Conservation (phyloP, 2,329 filamentous ascomycete genomes). For the Stagonosporopsis vannaccii region DNA sequence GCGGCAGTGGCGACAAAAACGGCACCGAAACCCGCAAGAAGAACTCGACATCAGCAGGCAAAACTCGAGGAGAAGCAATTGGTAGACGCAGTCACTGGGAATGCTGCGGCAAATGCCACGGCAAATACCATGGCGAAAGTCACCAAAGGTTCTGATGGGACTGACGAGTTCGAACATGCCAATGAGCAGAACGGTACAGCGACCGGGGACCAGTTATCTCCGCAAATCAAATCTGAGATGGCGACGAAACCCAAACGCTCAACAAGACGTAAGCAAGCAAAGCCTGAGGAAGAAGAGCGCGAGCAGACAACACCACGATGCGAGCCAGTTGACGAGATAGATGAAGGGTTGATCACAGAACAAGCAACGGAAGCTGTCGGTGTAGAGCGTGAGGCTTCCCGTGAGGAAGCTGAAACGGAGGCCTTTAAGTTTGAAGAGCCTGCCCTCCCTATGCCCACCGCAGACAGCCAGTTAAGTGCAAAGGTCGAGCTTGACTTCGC, state of each 20-base stretch:
- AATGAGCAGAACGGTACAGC: neutral
- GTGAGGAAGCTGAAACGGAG: neutral
- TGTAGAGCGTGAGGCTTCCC: neutral
- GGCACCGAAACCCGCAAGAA: constrained; percentile 1
- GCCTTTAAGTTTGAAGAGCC: neutral
- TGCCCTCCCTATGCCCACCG: neutral
- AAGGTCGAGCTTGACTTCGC: neutral
- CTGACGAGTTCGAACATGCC: neutral
- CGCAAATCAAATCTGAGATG: neutral
- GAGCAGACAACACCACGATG: constrained; percentile 5
- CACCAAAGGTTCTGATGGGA: too few relatives aligned
- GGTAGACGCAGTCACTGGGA: neutral
- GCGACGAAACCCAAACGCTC: neutral
- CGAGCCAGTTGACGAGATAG: constrained; percentile 5
- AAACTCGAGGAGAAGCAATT: constrained; percentile 4
- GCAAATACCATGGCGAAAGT: neutral
- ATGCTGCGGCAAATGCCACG: neutral
- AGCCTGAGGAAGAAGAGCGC: constrained; percentile 2
- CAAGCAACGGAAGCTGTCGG: neutral
- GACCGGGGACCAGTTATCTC: neutral
- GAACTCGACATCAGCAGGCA: constrained; percentile 8
- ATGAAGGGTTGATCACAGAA: neutral
- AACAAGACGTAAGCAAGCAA: constrained; percentile 13
- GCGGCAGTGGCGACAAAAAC: neutral
- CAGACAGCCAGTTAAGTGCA: neutral